Base-by-base conservation (phyloP, 768 basidiomycete genomes). In the Kwoniella bestiolae region DNA sequence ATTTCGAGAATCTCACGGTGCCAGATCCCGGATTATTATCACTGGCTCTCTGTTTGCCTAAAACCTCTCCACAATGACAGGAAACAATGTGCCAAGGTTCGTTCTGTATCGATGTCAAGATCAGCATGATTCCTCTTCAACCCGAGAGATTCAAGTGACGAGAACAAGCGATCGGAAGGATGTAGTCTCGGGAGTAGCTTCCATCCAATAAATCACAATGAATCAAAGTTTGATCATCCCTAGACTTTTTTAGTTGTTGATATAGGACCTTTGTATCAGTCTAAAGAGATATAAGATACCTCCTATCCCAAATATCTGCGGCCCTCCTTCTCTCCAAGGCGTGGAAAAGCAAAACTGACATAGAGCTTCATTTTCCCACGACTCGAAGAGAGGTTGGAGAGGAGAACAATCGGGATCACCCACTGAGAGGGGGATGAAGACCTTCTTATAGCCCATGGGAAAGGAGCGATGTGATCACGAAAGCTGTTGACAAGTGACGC, bases 221-320 rank as follows among this genome's bases (percentile, higher is more conserved):
- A 84, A 85, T 82, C 45, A 88, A 86, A 90, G 92, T 94, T 94
- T 92, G 94, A 92, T 86, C 85, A 84, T 83, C 84, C 65, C 85
- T 29, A 38, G 53, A 47, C 59, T 28, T 31, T 32, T 18, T n/a
- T 32, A 26, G n/a, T 21, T 44, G n/a, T 66, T 59, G 55, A 61
- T 67, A 75, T 96, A 78, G 94, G 94, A 91, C 90, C 86, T 83
- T 90, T 89, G 93, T 94, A 98, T 98, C 94, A 88, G 90, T 90
- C 91, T 85, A 84, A 86, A 82, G 82, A 82, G 47, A 57, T 55
- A 65, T 35, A 55, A 38, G 41, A 46, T 41, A 49, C 56, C 34
- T 49, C 51, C 26, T 31, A 56, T 41, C 60, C 56, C 58, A 31
- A 50, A 38, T 52, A 76, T 71, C 69, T 60, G 44, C 52, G 28